Percentiles rank a stretch among this genome's conserved stretches.
Evolutionary conservation across 2,329 filamentous ascomycete species (phyloP).

Genomic region (Daldinia eschscholtzii): DNA sequence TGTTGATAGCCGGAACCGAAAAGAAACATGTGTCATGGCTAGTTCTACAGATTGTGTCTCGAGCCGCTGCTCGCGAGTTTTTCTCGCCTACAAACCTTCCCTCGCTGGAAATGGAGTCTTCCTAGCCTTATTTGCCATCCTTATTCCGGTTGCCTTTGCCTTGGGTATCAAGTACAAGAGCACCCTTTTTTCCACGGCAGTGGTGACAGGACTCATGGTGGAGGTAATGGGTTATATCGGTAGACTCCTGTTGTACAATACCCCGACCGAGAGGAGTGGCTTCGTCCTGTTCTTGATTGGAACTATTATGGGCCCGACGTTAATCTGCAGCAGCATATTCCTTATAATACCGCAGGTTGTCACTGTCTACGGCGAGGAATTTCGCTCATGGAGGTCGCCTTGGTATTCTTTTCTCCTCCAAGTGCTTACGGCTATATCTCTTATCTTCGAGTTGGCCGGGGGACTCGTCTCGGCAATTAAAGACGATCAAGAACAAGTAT

Average conservation of each 20-base stretch:
- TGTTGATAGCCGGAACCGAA: conserved; percentile 29
- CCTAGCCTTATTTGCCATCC: conserved; percentile 56
- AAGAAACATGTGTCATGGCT: conserved; percentile 43
- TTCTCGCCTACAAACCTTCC: conserved; percentile 55
- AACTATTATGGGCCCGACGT: conserved; percentile 61
- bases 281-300: conserved; percentile 62
- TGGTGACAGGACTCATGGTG: conserved; percentile 58
- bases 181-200: conserved; percentile 56
- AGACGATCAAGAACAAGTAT: conserved; percentile 54
- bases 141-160: conserved; percentile 56
- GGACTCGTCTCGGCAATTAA: conserved; percentile 56
- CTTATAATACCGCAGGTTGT: conserved; percentile 61
- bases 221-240: conserved; percentile 63
- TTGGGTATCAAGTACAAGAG: conserved; percentile 58
- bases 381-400: conserved; percentile 53
- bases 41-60: conserved; percentile 41
- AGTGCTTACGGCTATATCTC: conserved; percentile 38
- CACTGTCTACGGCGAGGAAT: conserved; percentile 60
- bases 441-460: conserved; percentile 58
- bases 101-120: conserved; percentile 58
- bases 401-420: conserved; percentile 52
- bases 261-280: conserved; percentile 52
- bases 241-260: conserved; percentile 57
- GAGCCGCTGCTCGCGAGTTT: conserved; percentile 45
- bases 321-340: conserved; percentile 61